Evolutionary conservation across 2,329 filamentous ascomycete genomes (phyloP).

Genomic region (Alternaria conjuncta): DNA sequence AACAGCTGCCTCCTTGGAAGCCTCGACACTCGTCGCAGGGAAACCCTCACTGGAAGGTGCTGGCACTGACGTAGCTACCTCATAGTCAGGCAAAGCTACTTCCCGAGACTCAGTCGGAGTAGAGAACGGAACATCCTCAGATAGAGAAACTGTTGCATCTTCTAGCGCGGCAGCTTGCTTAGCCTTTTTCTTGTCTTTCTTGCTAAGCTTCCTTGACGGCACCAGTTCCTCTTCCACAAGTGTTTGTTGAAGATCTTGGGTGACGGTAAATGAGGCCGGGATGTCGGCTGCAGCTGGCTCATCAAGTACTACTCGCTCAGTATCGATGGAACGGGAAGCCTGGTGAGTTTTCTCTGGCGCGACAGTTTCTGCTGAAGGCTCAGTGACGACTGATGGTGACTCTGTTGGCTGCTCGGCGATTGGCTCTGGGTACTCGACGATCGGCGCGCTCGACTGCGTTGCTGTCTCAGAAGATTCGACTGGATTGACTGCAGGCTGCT

Average conservation of each 20-base stretch:
- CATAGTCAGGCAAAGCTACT: background rate
- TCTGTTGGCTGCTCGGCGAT: background rate
- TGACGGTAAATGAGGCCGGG: background rate
- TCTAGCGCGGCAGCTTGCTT: conserved; percentile 21
- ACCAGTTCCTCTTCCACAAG: conserved; percentile 13
- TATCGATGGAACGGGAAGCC: background rate
- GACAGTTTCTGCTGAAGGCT: background rate
- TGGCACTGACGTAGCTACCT: background rate
- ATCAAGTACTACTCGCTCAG: background rate
- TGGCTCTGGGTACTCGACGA: background rate
- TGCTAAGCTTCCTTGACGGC: conserved; percentile 26
- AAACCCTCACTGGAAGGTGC: background rate
- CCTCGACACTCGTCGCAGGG: background rate
- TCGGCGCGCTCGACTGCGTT: background rate
- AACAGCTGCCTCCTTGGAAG: background rate
- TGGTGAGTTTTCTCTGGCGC: background rate
- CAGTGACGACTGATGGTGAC: background rate
- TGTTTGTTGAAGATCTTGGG: background rate
- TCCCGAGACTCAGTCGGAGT: background rate
- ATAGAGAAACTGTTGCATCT: background rate
- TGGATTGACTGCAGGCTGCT: conserved; percentile 6
- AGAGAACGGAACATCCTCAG: background rate
- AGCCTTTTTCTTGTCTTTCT: conserved; percentile 38
- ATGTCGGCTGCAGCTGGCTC: background rate
- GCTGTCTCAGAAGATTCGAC: conserved; percentile 14